These are phyloP conservation scores for Colletotrichum echinochloae DNA, from an alignment of 2,329 filamentous ascomycete genomes.

Conservation along the genomic window DNA sequence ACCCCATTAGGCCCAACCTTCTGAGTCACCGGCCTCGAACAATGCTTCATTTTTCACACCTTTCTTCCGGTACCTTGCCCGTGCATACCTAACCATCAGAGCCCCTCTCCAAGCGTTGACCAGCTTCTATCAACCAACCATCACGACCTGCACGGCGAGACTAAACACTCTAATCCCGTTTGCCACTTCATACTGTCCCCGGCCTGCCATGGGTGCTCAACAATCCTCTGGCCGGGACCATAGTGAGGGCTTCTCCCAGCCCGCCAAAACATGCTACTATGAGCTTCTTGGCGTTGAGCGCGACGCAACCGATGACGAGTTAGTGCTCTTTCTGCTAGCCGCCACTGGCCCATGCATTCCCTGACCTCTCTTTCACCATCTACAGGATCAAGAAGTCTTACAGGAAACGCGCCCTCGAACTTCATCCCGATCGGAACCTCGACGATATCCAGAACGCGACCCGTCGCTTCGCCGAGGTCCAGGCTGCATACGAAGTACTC, in stretches of 20 bases:
- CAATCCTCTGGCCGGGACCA: slow-evolving; percentile 61
- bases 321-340: slow-evolving; percentile 35
- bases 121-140: neutral
- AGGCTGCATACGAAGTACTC: slow-evolving; percentile 94
- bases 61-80: neutral
- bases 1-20: neutral
- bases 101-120: neutral
- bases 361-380: slow-evolving; percentile 25
- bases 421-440: slow-evolving; percentile 95
- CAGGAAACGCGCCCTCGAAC: slow-evolving; percentile 86
- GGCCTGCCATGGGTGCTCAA: slow-evolving; percentile 64
- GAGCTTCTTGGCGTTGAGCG: slow-evolving; percentile 81
- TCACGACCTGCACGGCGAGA: neutral
- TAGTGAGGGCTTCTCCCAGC: slow-evolving; percentile 42
- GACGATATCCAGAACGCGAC: slow-evolving; percentile 88
- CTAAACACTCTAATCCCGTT: neutral
- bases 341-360: neutral
- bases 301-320: slow-evolving; percentile 85
- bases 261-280: slow-evolving; percentile 82
- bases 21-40: slow-evolving; percentile 3
- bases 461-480: slow-evolving; percentile 87
- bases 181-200: neutral
- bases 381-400: slow-evolving; percentile 94
- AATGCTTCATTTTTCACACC: neutral
- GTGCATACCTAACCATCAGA: no score